Conservation (phyloP, 495 filamentous ascomycete genomes). For the Talaromyces thailandensis region DNA sequence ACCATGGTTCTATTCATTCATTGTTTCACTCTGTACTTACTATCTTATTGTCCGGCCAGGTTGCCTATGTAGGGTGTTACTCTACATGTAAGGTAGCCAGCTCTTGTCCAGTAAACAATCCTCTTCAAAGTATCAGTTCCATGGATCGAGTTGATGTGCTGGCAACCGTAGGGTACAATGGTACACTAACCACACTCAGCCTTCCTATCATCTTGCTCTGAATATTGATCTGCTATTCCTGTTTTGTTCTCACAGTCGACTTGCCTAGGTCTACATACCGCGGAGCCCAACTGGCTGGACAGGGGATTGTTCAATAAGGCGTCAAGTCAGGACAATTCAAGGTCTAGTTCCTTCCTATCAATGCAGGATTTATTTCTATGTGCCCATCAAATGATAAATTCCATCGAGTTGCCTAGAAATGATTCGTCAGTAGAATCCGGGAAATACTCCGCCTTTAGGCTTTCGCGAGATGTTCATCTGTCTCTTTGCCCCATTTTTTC, state of each 20-base stretch:
- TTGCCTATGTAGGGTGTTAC: not conserved
- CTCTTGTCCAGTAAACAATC: not conserved
- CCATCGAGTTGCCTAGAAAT: not conserved
- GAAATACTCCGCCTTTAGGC: not conserved
- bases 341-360: not conserved
- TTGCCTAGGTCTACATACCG: not conserved
- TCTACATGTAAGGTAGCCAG: not conserved
- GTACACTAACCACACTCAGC: not conserved
- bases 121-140: not conserved
- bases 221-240: not conserved
- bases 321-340: not conserved
- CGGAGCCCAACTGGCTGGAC: conserved; percentile 1
- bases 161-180: not conserved
- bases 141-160: conserved; percentile 1
- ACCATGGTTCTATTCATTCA: not conserved
- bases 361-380: not conserved
- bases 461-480: not conserved
- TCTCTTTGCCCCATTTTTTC: not conserved
- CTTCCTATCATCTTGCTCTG: not conserved
- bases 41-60: not conserved
- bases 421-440: not conserved
- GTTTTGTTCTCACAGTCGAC: not conserved
- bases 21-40: not conserved
- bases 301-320: not conserved
- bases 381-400: not conserved